Evolutionary conservation across 768 basidiomycete species (phyloP).

Genomic region (Leccinellum albellum): DNA sequence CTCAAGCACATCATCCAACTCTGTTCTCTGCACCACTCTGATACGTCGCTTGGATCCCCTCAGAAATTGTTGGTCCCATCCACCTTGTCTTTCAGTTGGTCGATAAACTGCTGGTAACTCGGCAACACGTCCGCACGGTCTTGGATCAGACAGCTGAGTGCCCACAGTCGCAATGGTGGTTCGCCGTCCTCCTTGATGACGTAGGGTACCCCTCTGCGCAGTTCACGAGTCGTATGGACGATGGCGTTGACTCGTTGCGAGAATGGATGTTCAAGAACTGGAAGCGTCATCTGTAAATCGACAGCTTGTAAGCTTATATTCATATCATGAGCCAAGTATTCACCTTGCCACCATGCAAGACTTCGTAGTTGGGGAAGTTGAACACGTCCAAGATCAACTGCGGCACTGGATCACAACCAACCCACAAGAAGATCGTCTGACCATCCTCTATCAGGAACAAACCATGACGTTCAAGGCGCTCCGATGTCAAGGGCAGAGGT

Average conservation of each 20-base stretch:
- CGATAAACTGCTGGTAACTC: slow-evolving; percentile 94
- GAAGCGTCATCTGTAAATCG: slow-evolving; percentile 70
- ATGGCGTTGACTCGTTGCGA: slow-evolving; percentile 94
- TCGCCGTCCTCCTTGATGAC: slow-evolving; percentile 98
- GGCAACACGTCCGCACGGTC: slow-evolving; percentile 93
- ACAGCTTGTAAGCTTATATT: neutral
- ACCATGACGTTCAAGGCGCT: slow-evolving; percentile 91
- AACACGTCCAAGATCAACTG: slow-evolving; percentile 94
- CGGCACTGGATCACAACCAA: slow-evolving; percentile 98
- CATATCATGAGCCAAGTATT: neutral
- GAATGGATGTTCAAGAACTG: slow-evolving; percentile 87
- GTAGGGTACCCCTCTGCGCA: slow-evolving; percentile 92
- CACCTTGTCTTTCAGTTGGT: slow-evolving; percentile 82
- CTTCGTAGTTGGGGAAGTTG: slow-evolving; percentile 82
- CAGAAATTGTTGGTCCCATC: slow-evolving; percentile 34
- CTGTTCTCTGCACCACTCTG: too few species aligned
- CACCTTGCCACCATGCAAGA: slow-evolving; percentile 91
- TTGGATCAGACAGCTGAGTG: slow-evolving; percentile 89
- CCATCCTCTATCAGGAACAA: slow-evolving; percentile 96
- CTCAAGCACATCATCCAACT: neutral
- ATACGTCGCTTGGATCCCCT: neutral
- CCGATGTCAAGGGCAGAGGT: slow-evolving; percentile 88
- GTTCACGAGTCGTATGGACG: slow-evolving; percentile 90
- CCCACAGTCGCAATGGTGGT: slow-evolving; percentile 91
- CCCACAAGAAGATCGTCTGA: slow-evolving; percentile 96